Percentiles rank a stretch among this genome's conserved stretches.
Conservation (phyloP, 208 protist species). For the Paratrypanosoma confusum region DNA sequence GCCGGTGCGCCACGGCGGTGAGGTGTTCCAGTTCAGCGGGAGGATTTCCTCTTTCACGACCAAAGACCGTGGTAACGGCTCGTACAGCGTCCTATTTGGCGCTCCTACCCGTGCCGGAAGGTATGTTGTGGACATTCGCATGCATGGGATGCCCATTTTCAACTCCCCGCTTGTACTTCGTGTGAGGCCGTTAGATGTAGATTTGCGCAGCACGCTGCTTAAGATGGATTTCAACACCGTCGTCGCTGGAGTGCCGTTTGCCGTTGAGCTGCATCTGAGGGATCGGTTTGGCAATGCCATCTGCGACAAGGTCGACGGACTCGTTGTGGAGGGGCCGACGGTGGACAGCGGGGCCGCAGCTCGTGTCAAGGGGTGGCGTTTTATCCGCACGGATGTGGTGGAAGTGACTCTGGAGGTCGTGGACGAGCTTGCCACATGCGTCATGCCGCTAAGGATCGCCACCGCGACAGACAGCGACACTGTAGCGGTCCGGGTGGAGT, state of each 20-base stretch:
- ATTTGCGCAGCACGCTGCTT: constrained; percentile 21
- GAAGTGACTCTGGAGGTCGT: too few species aligned
- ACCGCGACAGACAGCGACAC: too few species aligned
- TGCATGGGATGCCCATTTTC: constrained; percentile 50
- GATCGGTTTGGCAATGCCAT: constrained; percentile 41
- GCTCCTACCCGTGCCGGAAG: constrained; percentile 28
- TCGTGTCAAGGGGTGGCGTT: too few species aligned
- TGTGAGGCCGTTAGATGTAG: constrained; percentile 23
- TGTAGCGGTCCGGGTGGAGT: too few species aligned
- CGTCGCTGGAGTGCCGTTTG: constrained; percentile 36
- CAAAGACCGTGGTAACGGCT: constrained; percentile 15
- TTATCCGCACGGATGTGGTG: too few species aligned
- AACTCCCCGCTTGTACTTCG: constrained; percentile 44
- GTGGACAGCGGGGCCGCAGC: too few species aligned
- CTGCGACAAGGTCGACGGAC: too few species aligned
- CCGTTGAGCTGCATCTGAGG: constrained; percentile 22
- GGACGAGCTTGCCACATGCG: too few species aligned
- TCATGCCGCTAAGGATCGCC: too few species aligned
- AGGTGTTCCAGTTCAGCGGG: constrained; percentile 13
- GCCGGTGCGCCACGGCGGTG: constrained; percentile 19
- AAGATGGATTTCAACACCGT: constrained; percentile 39
- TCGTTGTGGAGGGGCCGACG: too few species aligned
- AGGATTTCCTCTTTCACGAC: constrained; percentile 33
- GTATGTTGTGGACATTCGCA: constrained; percentile 37
- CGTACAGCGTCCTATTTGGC: constrained; percentile 28